Evolutionary conservation across 495 filamentous ascomycete species (phyloP).

Genomic region (Talaromyces wortmannii): DNA sequence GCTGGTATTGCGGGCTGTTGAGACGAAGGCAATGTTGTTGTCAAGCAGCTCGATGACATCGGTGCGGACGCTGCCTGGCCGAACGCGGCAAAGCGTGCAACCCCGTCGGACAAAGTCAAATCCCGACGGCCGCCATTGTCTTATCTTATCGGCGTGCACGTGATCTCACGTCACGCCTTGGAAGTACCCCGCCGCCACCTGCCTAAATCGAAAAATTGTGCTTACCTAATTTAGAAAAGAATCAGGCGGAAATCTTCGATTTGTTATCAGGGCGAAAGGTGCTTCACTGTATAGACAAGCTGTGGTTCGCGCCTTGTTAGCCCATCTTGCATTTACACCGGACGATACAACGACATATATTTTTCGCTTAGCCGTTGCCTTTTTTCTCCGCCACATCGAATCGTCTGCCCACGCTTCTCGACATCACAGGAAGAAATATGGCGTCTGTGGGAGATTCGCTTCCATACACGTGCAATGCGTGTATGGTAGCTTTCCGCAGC

Average conservation of each 20-base stretch:
- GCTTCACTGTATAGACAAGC: background rate
- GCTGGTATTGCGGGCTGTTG: background rate
- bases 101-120: background rate
- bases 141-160: background rate
- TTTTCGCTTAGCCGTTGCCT: background rate
- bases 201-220: background rate
- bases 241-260: background rate
- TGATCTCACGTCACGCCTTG: background rate
- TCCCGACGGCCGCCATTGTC: background rate
- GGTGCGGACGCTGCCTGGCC: background rate
- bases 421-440: background rate
- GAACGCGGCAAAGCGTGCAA: constrained; percentile 1
- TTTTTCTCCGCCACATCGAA: background rate
- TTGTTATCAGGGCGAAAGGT: background rate
- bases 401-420: background rate
- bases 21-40: background rate
- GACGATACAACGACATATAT: background rate
- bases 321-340: background rate
- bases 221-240: background rate
- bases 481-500: constrained; percentile 90
- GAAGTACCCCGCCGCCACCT: background rate
- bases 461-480: constrained; percentile 96
- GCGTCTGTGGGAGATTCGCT: constrained; percentile 41
- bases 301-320: background rate
- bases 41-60: background rate